Evolutionary conservation across 495 filamentous ascomycete genomes (phyloP), one percentile per base, ranked within the genome.

Genomic region (Aspergillus cristatus): DNA sequence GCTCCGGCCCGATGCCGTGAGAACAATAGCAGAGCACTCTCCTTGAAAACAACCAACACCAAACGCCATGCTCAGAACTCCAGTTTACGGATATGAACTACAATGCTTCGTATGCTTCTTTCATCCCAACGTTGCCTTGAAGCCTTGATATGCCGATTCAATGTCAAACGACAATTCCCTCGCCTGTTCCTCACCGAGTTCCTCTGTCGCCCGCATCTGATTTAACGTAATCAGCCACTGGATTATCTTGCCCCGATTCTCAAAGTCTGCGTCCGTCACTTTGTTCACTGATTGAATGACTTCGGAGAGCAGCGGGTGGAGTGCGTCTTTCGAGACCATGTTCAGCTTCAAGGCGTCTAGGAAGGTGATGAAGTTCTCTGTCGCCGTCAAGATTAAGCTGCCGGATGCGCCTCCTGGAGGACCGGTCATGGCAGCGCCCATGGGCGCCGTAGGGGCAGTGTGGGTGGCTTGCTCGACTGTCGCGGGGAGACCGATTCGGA

Each of bases 351-450:
- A 70, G 15, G 91, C 93, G 60, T 99, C 93, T 32, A 99, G 69
- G 60, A 96, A 89, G 0, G 93, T 99, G 58, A 99, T 97, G 54
- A 99, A 99, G 55, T 94, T 88, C 60, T 97, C 86, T 3, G 91
- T 95, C 3, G 91, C 89, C 34, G 84, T 75, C 18, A 90, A 60
- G 39, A 95, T 87, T 26, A 90, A 68, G 28, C 78, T 75, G 17
- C 84, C 85, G 14, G 80, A 80, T 38, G 77, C 76, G 30, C 70
- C 73, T 24, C 60, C 74, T 32, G 42, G 37, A 28, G 51, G 40
- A 17, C 55, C 51, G 17, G 50, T 53, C 24, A 68, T 46, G 31
- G 70, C 53, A 1, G 74, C 50, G 7, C 60, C 60, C 47, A 51
- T 61, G 30, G 63, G 62, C n/a, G 65, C 47, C 28, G 50, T 43